These are phyloP conservation scores for Staphylotrichum tortipilum DNA, from an alignment of 495 filamentous ascomycete species.

Conservation along the genomic window DNA sequence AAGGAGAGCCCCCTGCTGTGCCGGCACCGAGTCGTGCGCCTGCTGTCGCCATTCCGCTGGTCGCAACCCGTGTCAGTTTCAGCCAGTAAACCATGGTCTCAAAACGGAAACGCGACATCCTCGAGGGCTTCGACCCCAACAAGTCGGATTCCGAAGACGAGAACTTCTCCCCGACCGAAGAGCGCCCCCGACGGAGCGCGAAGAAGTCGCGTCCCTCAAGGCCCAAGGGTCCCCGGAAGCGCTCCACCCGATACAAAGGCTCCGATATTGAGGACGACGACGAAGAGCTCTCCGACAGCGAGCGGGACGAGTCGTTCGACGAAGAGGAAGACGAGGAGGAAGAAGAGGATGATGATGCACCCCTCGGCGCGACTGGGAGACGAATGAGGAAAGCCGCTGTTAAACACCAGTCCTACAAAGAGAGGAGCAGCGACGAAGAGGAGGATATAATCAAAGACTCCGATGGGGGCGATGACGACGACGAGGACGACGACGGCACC, in stretches of 20 bases:
- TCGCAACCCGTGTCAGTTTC: not conserved
- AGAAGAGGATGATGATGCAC: conserved; percentile 53
- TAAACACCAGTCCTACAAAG: conserved; percentile 37
- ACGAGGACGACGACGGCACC: conserved; percentile 2
- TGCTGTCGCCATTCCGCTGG: not conserved
- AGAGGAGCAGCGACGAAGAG: conserved; percentile 36
- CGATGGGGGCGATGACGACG: conserved; percentile 23
- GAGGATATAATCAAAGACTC: conserved; percentile 28
- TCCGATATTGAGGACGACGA: conserved; percentile 65
- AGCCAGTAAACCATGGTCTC: conserved; percentile 10
- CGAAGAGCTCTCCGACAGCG: conserved; percentile 48
- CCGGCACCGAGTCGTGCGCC: not conserved
- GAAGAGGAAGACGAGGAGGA: conserved; percentile 50
- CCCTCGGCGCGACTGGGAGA: conserved; percentile 59
- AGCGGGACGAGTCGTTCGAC: conserved; percentile 50
- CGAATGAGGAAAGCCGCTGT: conserved; percentile 55
- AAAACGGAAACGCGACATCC: conserved; percentile 53
- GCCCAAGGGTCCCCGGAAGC: conserved; percentile 39
- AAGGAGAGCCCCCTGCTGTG: not conserved
- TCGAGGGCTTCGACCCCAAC: conserved; percentile 68
- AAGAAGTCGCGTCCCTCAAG: conserved; percentile 33
- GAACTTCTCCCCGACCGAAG: conserved; percentile 53
- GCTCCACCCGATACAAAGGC: conserved; percentile 42
- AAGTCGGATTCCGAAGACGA: conserved; percentile 80
- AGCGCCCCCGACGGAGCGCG: conserved; percentile 34